A percentile compares a stretch with the other conserved stretches of the same genome.
These are phyloP conservation scores for Gentiana straminea DNA, from an alignment of 257 asterid species.

Conservation along the genomic window DNA sequence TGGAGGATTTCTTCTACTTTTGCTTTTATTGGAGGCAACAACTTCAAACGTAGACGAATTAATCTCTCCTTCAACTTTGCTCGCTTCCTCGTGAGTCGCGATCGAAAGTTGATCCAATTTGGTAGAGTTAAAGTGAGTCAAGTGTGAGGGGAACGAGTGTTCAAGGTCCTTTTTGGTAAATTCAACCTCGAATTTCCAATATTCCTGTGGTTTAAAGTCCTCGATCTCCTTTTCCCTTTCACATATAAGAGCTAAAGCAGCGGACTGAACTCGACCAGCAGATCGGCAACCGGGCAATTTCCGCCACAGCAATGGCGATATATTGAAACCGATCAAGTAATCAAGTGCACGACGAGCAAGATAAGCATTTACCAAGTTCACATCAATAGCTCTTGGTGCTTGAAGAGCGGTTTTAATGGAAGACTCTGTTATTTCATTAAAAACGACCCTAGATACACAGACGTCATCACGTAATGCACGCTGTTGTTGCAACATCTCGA, in stretches of 20 bases:
- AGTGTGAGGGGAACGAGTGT: slow-evolving; percentile 34
- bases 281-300: slow-evolving; percentile 94
- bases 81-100: slow-evolving; percentile 49
- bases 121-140: slow-evolving; percentile 49
- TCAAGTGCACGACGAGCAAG: slow-evolving; percentile 96
- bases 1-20: slow-evolving; percentile 56
- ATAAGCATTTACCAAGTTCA: slow-evolving; percentile 78
- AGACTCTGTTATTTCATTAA: slow-evolving; percentile 81
- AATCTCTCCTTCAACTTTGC: slow-evolving; percentile 42
- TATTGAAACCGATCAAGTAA: slow-evolving; percentile 87
- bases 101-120: slow-evolving; percentile 54
- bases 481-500: slow-evolving; percentile 92
- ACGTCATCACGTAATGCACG: slow-evolving; percentile 64
- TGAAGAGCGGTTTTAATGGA: slow-evolving; percentile 81
- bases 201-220: slow-evolving; percentile 63
- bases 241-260: slow-evolving; percentile 79
- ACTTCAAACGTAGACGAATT: slow-evolving; percentile 43
- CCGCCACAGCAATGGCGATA: slow-evolving; percentile 91
- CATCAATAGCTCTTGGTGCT: slow-evolving; percentile 64
- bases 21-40: slow-evolving; percentile 39
- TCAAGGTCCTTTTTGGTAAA: slow-evolving; percentile 25
- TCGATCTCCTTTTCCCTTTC: slow-evolving; percentile 86
- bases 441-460: slow-evolving; percentile 68
- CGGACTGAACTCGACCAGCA: slow-evolving; percentile 96
- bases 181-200: slow-evolving; percentile 60